A percentile compares a stretch with the other conserved stretches of the same genome.
phyloP scores from a whole-genome alignment of 805 yeast genomes.

The Lipomyces chichibuensis region DNA sequence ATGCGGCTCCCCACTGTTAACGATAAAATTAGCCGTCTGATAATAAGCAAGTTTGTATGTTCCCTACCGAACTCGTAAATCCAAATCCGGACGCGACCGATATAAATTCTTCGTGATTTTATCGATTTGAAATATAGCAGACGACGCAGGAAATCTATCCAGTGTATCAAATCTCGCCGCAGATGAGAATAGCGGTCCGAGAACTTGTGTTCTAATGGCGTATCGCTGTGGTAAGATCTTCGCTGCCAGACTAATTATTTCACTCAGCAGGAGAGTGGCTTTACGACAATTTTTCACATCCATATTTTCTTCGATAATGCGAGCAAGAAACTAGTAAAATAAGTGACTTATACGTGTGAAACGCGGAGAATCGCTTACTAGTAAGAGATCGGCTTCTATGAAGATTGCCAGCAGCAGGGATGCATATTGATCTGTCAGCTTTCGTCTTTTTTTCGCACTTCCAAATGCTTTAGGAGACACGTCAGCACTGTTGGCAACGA shows the following conservation, averaged over 20 bases:
- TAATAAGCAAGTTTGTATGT: neutral
- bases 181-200: constrained; percentile 39
- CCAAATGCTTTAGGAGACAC: neutral
- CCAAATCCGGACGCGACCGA: constrained; percentile 23
- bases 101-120: constrained; percentile 42
- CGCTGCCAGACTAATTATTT: constrained; percentile 58
- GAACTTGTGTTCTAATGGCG: constrained; percentile 37
- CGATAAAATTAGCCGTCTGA: neutral
- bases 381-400: constrained; percentile 43
- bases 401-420: constrained; percentile 62
- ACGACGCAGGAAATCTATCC: constrained; percentile 42
- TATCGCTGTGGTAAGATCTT: constrained; percentile 58
- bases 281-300: constrained; percentile 57
- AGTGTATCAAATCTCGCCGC: constrained; percentile 35
- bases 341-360: neutral
- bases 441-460: constrained; percentile 2
- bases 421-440: constrained; percentile 60
- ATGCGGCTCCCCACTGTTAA: constrained; percentile 4
- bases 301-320: constrained; percentile 29
- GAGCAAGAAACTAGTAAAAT: constrained; percentile 11
- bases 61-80: constrained; percentile 13
- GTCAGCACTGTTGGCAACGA: constrained; percentile 4
- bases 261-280: constrained; percentile 66
- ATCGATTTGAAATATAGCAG: constrained; percentile 55
- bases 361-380: neutral